Base-by-base conservation (phyloP, 805 yeast genomes). In the Saccharomycopsis amapae region DNA sequence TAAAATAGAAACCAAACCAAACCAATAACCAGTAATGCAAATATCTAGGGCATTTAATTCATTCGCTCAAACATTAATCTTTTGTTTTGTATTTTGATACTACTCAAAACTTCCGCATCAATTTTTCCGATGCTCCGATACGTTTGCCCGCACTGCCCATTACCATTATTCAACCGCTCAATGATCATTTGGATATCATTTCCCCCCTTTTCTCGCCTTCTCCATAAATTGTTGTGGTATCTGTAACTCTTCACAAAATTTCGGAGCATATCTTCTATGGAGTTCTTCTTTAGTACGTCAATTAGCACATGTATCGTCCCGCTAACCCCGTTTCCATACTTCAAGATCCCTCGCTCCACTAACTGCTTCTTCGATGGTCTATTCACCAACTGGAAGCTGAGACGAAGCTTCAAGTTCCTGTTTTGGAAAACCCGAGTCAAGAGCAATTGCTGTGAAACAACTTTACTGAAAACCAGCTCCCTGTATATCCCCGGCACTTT, bases 251-350 rank as follows among this genome's bases (percentile, higher is more conserved):
- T 48, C 15, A 48, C 33, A 17, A 48, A 40, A 17, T 18, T 39
- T 20, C 38, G 43, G 12, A 48, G 33, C 18, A 39, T 32, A 17
- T 48, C 51, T 18, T 48, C 51, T 13, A 48, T 38, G 19, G 44
- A 13, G 24, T 26, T 34, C 22, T 20, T 24, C n/a, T 31, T 38
- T 3, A 48, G 26, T 2, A 19, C n/a, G 43, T 37, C 38, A 15
- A 48, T 31, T 26, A 39, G 39, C 18, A 20, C 6, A 10, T 37
- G 25, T n/a, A n/a, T n/a, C n/a, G n/a, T n/a, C n/a, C n/a, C n/a
- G n/a, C n/a, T n/a, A 15, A 39, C 36, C 3, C 31, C 20, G 20
- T 10, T 22, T n/a, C 36, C 22, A 20, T 23, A 24, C 30, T 42
- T 35, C 3, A 42, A 17, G 18, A 42, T 42, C 3, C 46, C 46